Base-by-base conservation (phyloP, 306 rosid genomes). In the Lupinus albus region DNA sequence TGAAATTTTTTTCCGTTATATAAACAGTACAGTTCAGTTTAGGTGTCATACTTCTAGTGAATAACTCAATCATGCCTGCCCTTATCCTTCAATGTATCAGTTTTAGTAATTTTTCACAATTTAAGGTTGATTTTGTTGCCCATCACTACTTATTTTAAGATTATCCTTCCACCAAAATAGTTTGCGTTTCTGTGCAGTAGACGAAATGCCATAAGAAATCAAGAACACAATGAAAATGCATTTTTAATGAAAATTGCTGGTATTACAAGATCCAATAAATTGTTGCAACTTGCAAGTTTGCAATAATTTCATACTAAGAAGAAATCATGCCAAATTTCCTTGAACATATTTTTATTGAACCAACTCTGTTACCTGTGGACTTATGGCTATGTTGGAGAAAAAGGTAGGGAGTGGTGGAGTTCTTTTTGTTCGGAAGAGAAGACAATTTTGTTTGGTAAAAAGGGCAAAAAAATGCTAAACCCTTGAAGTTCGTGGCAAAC, bases 11-110 rank as follows among this genome's bases (percentile, higher is more conserved):
- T 9, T 9, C 33, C 36, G 9, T 56, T 32, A 1, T 55, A 33
- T 55, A 58, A 14, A 25, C 30, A 25, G n/a, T 20, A 39, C 7
- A 30, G 20, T 59, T 71, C 25, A 20, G 11, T 52, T 30, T 15
- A 14, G 59, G 58, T 58, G 21, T 57, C 18, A 11, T 70, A 13
- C 14, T 57, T 58, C 21, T 28, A 1, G 48, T 20, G 32, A 44
- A 44, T 18, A 10, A 21, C 65, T 49, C 28, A 11, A 49, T 32
- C 11, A 4, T 68, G 21, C 66, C 52, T 44, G 55, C 33, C 73
- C 49, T 13, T 41, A 50, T 58, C 10, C 30, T 38, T 44, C 33
- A n/a, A 32, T 20, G 58, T 16, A 3, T 6, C 30, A 10, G 42
- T 56, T 58, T 35, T 57, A 15, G 45, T 59, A 30, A 15, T 32